Evolutionary conservation across 805 yeast genomes (phyloP).

Genomic region (Schwanniomyces pseudopolymorphus): DNA sequence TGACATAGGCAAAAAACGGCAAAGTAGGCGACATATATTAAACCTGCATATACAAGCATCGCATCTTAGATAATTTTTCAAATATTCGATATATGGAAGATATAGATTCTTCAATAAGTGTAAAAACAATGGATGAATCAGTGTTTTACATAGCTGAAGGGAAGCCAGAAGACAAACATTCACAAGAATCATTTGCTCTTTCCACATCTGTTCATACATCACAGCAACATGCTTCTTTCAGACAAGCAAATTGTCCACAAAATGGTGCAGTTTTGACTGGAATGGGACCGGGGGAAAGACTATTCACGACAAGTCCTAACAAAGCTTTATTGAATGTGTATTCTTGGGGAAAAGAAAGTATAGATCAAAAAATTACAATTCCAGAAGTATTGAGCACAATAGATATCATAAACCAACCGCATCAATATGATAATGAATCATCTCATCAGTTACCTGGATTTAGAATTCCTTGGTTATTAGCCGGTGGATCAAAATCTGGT

Average conservation of each 20-base stretch:
- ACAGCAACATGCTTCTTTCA: constrained; percentile 48
- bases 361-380: constrained; percentile 77
- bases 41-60: constrained; percentile 1
- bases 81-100: not conserved
- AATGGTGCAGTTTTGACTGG: constrained; percentile 51
- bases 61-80: constrained; percentile 2
- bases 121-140: constrained; percentile 47
- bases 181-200: constrained; percentile 41
- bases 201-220: constrained; percentile 47
- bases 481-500: constrained; percentile 76
- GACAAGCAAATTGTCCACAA: constrained; percentile 49
- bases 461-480: constrained; percentile 62
- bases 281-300: constrained; percentile 46
- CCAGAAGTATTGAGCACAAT: constrained; percentile 75
- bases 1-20: not conserved
- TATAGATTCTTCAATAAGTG: not conserved
- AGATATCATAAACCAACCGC: constrained; percentile 39
- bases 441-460: constrained; percentile 34
- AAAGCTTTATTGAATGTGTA: constrained; percentile 79
- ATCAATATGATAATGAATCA: constrained; percentile 8
- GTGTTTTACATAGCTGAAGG: constrained; percentile 49
- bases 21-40: not conserved
- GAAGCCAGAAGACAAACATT: constrained; percentile 42
- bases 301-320: constrained; percentile 64
- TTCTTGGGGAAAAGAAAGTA: constrained; percentile 65